Percentiles rank a stretch among this genome's conserved stretches.
phyloP scores from a whole-genome alignment of 1,139 yeast genomes.

The Taiozyma sp. region DNA sequence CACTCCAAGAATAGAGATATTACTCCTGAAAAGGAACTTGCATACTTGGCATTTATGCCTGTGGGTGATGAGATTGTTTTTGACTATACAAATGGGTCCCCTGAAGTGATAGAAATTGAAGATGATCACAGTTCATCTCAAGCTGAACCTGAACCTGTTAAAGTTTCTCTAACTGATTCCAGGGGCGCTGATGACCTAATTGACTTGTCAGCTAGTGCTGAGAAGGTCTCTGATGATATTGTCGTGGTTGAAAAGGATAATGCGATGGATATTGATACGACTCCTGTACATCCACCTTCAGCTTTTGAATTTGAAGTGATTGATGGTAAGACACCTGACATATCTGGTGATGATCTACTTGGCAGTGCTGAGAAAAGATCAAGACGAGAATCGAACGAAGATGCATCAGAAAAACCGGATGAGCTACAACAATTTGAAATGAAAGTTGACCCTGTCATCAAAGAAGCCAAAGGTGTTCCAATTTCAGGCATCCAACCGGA shows the following conservation, averaged over 20 bases:
- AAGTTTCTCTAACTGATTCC: not conserved
- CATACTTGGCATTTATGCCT: conserved; percentile 82
- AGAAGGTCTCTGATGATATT: conserved; percentile 11
- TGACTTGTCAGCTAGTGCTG: not conserved
- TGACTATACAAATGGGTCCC: conserved; percentile 20
- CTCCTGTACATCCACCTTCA: not conserved
- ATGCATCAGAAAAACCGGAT: conserved; percentile 7
- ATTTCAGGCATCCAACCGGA: conserved; percentile 63
- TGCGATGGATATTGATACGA: conserved; percentile 2
- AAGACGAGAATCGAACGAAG: conserved; percentile 2
- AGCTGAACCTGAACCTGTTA: not conserved
- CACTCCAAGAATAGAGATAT: conserved; percentile 59
- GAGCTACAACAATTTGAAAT: not conserved
- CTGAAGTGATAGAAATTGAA: conserved; percentile 2
- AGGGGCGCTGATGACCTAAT: conserved; percentile 6
- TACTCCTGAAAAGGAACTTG: conserved; percentile 77
- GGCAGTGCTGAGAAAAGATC: not conserved
- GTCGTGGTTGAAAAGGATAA: conserved; percentile 12
- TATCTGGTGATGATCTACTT: not conserved
- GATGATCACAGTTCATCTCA: not conserved
- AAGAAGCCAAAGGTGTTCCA: conserved; percentile 27
- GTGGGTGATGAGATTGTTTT: conserved; percentile 62
- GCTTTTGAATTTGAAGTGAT: not conserved
- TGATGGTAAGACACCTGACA: not conserved
- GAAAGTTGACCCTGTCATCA: conserved; percentile 1